Percentiles rank a stretch among this genome's conserved stretches.
These are phyloP conservation scores for Apophysomyces elegans DNA, from an alignment of 371 early-diverging fungal species.

Conservation along the genomic window DNA sequence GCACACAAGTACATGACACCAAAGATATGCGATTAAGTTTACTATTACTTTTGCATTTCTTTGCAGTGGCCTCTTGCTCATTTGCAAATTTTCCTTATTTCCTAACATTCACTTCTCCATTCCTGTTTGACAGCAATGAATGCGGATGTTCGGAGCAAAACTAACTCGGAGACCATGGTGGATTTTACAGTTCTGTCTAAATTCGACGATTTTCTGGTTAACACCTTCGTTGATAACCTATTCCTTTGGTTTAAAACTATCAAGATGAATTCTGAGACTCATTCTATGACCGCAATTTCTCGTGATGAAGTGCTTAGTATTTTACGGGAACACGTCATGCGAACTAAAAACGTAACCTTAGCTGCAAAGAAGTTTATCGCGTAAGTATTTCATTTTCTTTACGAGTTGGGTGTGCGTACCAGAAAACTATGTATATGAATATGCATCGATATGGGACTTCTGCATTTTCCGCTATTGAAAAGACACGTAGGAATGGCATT, in stretches of 20 bases:
- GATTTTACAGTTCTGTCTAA: slow-evolving; percentile 51
- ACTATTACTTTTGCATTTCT: no score
- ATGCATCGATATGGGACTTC: background rate
- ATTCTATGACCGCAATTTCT: slow-evolving; percentile 11
- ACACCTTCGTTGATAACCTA: slow-evolving; percentile 59
- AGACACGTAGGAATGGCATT: no score
- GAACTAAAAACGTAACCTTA: background rate
- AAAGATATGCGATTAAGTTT: no score
- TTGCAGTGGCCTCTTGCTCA: no score
- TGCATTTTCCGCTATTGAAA: no score
- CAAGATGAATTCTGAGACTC: slow-evolving; percentile 39
- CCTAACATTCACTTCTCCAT: background rate
- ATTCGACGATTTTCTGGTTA: slow-evolving; percentile 68
- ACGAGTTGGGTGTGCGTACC: background rate
- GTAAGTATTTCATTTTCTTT: background rate
- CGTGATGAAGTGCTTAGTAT: slow-evolving; percentile 32
- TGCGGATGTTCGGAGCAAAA: no score
- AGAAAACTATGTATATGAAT: background rate
- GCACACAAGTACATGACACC: no score
- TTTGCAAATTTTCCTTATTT: no score
- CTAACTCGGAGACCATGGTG: slow-evolving; percentile 11
- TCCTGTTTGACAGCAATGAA: no score
- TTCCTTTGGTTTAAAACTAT: slow-evolving; percentile 66
- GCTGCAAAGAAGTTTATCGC: slow-evolving; percentile 1
- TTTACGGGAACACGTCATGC: slow-evolving; percentile 36